Evolutionary conservation across 306 rosid species (phyloP), one percentile per base, ranked within the genome.

Genomic region (Trichosanthes truncata): DNA sequence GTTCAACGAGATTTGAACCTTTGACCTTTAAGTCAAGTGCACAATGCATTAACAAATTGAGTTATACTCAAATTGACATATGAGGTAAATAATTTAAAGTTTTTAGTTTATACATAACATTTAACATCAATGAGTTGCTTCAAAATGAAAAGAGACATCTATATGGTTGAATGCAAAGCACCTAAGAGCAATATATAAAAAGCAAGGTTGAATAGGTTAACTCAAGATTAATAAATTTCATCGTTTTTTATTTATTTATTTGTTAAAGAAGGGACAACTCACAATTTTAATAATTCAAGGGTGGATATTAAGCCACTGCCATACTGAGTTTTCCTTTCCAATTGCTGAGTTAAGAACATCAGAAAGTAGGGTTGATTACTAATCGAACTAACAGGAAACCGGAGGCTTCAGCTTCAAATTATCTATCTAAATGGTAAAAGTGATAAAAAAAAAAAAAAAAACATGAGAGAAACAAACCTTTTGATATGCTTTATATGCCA

Each of bases 261-360:
- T 1, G 33, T 2, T 41, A 11, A 53, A 23, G 23, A 78, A 45
- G 53, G 48, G 65, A 25, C 52, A 25, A 55, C 89, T 63, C 65
- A 87, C 89, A 4, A 35, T 74, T 79, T 51, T 60, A 46, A 82
- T 40, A 21, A 46, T 80, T 82, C 80, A 57, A 15, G 78, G 46
- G 62, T 61, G 78, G 17, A 46, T 51, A 60, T 25, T 77, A 80
- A 59, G 15, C 67, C 78, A 78, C 60, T 40, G 71, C 21, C 51
- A 26, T 36, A 67, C 53, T 78, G 78, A 48, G 74, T 55, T 71
- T 77, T 77, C 20, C 7, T 78, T 60, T 76, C 62, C 41, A 53
- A 56, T 35, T 78, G 81, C 86, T 84, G 76, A 46, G n/a, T 69
- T 46, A 14, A 15, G 26, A 26, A 76, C 26, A 77, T 41, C 52